Evolutionary conservation across 2,329 filamentous ascomycete genomes (phyloP).

Genomic region (Tolypocladium ophioglossoides): DNA sequence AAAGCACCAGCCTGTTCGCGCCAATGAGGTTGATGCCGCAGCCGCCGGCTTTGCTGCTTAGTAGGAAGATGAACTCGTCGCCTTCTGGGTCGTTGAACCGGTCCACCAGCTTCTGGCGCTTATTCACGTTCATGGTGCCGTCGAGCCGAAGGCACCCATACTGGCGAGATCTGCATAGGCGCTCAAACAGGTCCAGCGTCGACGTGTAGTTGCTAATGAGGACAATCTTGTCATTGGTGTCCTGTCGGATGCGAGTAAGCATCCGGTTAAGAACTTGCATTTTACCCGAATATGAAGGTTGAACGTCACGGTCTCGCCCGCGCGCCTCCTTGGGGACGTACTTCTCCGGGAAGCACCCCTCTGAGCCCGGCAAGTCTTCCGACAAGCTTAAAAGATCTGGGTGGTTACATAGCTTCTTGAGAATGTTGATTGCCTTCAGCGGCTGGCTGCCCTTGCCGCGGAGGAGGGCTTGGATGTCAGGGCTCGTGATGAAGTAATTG

Average conservation of each 20-base stretch:
- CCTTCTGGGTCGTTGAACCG: slow-evolving; percentile 93
- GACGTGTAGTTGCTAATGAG: slow-evolving; percentile 98
- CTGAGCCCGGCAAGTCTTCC: slow-evolving; percentile 77
- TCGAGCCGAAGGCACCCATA: slow-evolving; percentile 88
- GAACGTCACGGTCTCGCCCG: slow-evolving; percentile 84
- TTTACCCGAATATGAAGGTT: slow-evolving; percentile 94
- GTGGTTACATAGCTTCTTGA: slow-evolving; percentile 98
- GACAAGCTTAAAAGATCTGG: slow-evolving; percentile 81
- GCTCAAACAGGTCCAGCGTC: slow-evolving; percentile 89
- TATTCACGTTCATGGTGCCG: slow-evolving; percentile 95
- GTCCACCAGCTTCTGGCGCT: slow-evolving; percentile 93
- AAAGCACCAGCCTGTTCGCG: slow-evolving; percentile 86
- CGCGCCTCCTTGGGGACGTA: slow-evolving; percentile 81
- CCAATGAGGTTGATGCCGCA: slow-evolving; percentile 95
- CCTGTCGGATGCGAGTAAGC: slow-evolving; percentile 87
- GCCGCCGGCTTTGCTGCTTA: slow-evolving; percentile 92
- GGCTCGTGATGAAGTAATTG: slow-evolving; percentile 94
- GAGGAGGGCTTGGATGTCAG: slow-evolving; percentile 84
- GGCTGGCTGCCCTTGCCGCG: slow-evolving; percentile 93
- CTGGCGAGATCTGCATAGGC: slow-evolving; percentile 69
- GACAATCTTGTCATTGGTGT: slow-evolving; percentile 98
- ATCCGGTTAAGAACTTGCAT: slow-evolving; percentile 98
- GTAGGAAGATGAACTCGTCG: slow-evolving; percentile 84
- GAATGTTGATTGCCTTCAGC: slow-evolving; percentile 87
- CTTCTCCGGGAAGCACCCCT: slow-evolving; percentile 71